phyloP scores from a whole-genome alignment of 805 yeast species.

The Candida manassasensis region DNA sequence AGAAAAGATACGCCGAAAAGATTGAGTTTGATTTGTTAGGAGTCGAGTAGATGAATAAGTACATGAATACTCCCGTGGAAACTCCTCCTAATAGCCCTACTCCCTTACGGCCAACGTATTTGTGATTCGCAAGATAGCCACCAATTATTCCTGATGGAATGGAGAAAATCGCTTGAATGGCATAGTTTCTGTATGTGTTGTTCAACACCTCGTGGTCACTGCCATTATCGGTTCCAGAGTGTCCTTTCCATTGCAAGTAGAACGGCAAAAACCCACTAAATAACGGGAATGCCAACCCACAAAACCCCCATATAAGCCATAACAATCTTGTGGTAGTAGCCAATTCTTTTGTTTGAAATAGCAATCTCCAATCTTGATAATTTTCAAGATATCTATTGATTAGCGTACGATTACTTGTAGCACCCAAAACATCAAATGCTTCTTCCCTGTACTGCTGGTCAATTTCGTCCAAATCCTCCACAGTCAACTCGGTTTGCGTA shows the following conservation, averaged over 20 bases:
- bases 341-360: slow-evolving; percentile 37
- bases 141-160: slow-evolving; percentile 17
- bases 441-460: slow-evolving; percentile 24
- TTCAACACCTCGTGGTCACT: slow-evolving; percentile 13
- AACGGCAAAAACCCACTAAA: slow-evolving; percentile 45
- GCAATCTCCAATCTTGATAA: slow-evolving; percentile 20
- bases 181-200: slow-evolving; percentile 17
- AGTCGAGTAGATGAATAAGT: slow-evolving; percentile 46
- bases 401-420: no score
- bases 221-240: slow-evolving; percentile 4
- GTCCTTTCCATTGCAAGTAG: slow-evolving; percentile 36
- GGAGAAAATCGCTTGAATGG: slow-evolving; percentile 15
- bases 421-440: slow-evolving; percentile 3
- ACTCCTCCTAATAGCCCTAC: slow-evolving; percentile 43
- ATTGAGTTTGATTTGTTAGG: slow-evolving; percentile 31
- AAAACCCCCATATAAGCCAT: slow-evolving; percentile 43
- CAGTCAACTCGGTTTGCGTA: slow-evolving; percentile 33
- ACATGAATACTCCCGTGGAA: slow-evolving; percentile 47
- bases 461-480: slow-evolving; percentile 37
- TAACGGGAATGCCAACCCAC: slow-evolving; percentile 47
- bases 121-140: slow-evolving; percentile 12
- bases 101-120: slow-evolving; percentile 48
- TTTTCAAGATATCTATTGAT: slow-evolving; percentile 15
- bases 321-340: slow-evolving; percentile 32
- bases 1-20: slow-evolving; percentile 28